phyloP scores from a whole-genome alignment of 257 asterid genomes.

The Nicotiana noctiflora region DNA sequence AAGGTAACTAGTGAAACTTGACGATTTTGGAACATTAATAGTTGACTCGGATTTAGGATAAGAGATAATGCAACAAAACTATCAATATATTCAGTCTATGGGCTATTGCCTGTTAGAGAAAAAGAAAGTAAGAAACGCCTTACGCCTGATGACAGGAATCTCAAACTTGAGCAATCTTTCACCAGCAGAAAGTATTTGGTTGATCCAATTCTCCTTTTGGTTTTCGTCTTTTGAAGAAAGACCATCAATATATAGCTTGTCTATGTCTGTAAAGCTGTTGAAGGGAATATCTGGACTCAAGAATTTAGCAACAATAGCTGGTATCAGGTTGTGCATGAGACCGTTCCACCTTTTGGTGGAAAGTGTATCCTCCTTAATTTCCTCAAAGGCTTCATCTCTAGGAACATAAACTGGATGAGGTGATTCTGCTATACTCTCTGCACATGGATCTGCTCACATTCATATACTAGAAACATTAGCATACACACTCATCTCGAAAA shows the following conservation, averaged over 20 bases:
- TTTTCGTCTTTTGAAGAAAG: neutral
- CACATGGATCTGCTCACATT: too few species aligned
- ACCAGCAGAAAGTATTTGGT: neutral
- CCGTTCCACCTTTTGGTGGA: constrained; percentile 5
- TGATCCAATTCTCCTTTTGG: neutral
- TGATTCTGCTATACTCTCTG: too few species aligned
- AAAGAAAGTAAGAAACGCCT: neutral
- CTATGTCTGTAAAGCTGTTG: constrained; percentile 1
- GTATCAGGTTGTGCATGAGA: constrained; percentile 13
- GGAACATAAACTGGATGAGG: constrained; percentile 21
- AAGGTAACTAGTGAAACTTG: neutral
- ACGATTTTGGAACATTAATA: neutral
- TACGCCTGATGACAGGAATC: neutral
- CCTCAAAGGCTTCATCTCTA: constrained; percentile 28
- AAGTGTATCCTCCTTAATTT: constrained; percentile 13
- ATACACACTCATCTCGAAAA: too few species aligned
- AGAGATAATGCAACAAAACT: neutral
- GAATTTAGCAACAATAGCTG: constrained; percentile 10
- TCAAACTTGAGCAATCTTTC: constrained; percentile 6
- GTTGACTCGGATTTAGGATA: neutral
- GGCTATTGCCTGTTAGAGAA: neutral
- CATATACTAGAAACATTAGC: too few species aligned
- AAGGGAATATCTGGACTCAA: constrained; percentile 9
- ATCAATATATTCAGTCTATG: neutral
- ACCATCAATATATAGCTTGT: neutral